Conservation (phyloP, 768 basidiomycete genomes). For the Leccinellum rugosiceps region DNA sequence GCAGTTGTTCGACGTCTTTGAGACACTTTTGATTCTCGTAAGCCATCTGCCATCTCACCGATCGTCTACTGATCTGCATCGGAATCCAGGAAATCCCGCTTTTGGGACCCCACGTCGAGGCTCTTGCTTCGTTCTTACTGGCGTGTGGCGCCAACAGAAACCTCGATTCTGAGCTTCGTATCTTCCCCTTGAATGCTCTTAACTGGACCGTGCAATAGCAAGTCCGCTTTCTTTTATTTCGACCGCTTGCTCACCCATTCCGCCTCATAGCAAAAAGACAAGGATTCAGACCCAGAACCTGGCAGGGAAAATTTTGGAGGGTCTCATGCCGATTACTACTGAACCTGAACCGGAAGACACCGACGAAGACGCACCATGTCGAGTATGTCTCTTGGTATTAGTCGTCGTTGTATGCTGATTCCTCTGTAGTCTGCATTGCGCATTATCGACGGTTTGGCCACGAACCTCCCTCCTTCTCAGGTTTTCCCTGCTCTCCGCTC, state of each 20-base stretch:
- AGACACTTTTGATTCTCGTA: constrained; percentile 91
- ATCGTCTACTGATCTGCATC: constrained; percentile 3
- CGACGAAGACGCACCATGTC: constrained; percentile 91
- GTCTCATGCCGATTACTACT: constrained; percentile 90
- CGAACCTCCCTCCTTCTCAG: constrained; percentile 88
- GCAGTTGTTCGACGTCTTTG: constrained; percentile 91
- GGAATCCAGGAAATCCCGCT: constrained; percentile 82
- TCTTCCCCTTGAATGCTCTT: constrained; percentile 88
- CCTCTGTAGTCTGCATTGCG: constrained; percentile 78
- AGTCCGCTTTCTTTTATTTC: constrained; percentile 23
- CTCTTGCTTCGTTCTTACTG: constrained; percentile 87
- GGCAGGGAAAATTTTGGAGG: constrained; percentile 81
- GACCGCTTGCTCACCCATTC: background rate
- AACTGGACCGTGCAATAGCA: constrained; percentile 98
- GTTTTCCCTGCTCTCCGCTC: constrained; percentile 90
- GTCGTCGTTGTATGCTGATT: constrained; percentile 6
- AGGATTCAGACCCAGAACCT: constrained; percentile 87
- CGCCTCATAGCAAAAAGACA: constrained; percentile 78
- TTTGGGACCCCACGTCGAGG: constrained; percentile 81
- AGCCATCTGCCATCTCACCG: constrained; percentile 21
- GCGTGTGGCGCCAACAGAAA: constrained; percentile 74
- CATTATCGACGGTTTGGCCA: constrained; percentile 89
- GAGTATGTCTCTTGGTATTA: constrained; percentile 49
- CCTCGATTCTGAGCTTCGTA: constrained; percentile 76
- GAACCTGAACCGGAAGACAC: constrained; percentile 92